Percentiles rank a stretch among this genome's conserved stretches.
Evolutionary conservation across 345 rosid genomes (phyloP).

Genomic region (Arabidopsis suecica): DNA sequence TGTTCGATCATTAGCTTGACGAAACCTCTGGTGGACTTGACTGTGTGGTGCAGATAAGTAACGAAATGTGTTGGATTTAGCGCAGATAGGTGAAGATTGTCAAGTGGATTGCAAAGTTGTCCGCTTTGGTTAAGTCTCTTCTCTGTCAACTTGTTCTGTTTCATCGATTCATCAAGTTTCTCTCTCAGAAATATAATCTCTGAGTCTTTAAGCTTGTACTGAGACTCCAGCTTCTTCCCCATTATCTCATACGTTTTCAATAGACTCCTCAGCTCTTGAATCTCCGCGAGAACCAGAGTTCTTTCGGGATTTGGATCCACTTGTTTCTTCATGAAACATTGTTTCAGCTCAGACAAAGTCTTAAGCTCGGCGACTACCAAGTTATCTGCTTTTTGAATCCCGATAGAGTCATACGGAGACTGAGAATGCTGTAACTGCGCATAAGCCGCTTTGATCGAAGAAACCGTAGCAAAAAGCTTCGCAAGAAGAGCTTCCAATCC

Average conservation of each 20-base stretch:
- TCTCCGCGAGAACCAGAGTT: slow-evolving; percentile 64
- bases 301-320: slow-evolving; percentile 64
- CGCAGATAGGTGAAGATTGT: slow-evolving; percentile 57
- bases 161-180: slow-evolving; percentile 58
- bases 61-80: slow-evolving; percentile 62
- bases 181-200: slow-evolving; percentile 67
- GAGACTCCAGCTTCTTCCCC: slow-evolving; percentile 78
- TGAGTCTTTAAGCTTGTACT: slow-evolving; percentile 74
- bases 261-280: slow-evolving; percentile 76
- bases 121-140: slow-evolving; percentile 74
- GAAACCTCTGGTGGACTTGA: slow-evolving; percentile 72
- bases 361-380: slow-evolving; percentile 65
- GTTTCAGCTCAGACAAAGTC: slow-evolving; percentile 84
- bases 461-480: slow-evolving; percentile 72
- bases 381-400: slow-evolving; percentile 75
- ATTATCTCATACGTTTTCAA: slow-evolving; percentile 63
- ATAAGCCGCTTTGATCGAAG: slow-evolving; percentile 81
- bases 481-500: slow-evolving; percentile 73
- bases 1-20: slow-evolving; percentile 67
- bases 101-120: slow-evolving; percentile 54
- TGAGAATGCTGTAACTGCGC: slow-evolving; percentile 81
- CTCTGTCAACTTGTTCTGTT: slow-evolving; percentile 61
- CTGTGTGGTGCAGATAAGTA: slow-evolving; percentile 62
- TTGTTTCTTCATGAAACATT: slow-evolving; percentile 73
- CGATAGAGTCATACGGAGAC: slow-evolving; percentile 83